Percentiles rank a stretch among this genome's conserved stretches.
phyloP scores from a whole-genome alignment of 176 grass and related monocot species.

The Hordeum vulgare region MorexV3_pseudomolecules_assembly NC_058524.1:26315704-26316203 shows the following conservation, averaged over 20 bases:
- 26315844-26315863: not conserved
- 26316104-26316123: not conserved
- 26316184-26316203: no score
- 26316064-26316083: not conserved
- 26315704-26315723: no score
- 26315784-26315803: not conserved
- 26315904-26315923: not conserved
- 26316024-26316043: not conserved
- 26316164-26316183: no score
- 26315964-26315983: not conserved
- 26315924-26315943: not conserved
- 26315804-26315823: not conserved
- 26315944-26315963: not conserved
- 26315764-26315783: not conserved
- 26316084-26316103: not conserved
- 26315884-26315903: not conserved
- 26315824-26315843: not conserved
- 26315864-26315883: not conserved
- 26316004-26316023: not conserved
- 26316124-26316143: not conserved
- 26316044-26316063: not conserved
- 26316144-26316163: no score
- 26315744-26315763: no score
- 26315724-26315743: no score
- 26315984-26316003: not conserved